Base-by-base conservation (phyloP, 2,329 filamentous ascomycete genomes). In the Arthrobotrys entomopaga region DNA sequence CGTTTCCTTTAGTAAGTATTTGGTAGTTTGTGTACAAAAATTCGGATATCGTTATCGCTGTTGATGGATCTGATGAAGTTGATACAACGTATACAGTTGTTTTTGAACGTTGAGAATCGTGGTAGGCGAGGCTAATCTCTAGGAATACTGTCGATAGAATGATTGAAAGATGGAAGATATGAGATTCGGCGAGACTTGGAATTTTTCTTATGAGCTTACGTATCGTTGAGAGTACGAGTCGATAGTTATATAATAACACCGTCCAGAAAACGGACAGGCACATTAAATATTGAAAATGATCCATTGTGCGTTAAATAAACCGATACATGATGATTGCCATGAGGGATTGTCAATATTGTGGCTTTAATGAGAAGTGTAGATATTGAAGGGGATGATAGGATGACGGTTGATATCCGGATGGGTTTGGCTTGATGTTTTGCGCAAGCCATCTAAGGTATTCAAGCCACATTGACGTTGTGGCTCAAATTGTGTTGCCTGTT, bases 141-240 rank as follows among this genome's bases (percentile, higher is more conserved):
- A 56, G 19, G 38, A 34, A 20, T 38, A 56, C 52, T 15, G 57
- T 69, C n/a, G 54, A 20, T 38, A 56, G 2, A 38, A 69, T 69
- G 24, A 56, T 42, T 1, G 65, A 56, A 13, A 69, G 48, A 53
- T 69, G 65, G 56, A 69, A 69, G 26, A 42, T 42, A 24, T 69
- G 65, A 24, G 65, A 69, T 19, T 61, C 56, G 16, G 60, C 20
- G 24, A 69, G 49, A 48, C 6, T 69, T 29, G 49, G 26, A 67
- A 34, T 34, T 34, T 26, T 34, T 34, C 6, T 34, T 7, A 34
- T 34, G 7, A 8, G 10, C 29, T 8, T 34, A 6, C 29, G 29
- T 10, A 34, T 10, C 29, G 5, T 34, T 1, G 2, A 34, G 29
- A 34, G 1, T 3, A 34, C 1, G 29, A 34, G 29, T 7, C 29